Conservation (phyloP, 2,329 filamentous ascomycete genomes). For the Penicillium sp. region DNA sequence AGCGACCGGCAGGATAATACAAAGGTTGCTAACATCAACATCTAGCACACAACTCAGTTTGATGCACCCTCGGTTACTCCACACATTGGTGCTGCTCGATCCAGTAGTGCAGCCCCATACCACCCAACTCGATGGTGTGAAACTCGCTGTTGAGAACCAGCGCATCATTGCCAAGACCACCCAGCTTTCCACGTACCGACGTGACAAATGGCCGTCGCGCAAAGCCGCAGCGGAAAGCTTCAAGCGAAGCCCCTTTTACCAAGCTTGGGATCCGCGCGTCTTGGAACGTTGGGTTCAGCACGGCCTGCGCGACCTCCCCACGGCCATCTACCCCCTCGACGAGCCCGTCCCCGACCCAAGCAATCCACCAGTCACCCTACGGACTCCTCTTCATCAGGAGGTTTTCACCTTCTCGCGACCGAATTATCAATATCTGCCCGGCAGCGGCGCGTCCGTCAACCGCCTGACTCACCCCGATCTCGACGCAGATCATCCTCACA, state of each 20-base stretch:
- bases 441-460: slow-evolving; percentile 33
- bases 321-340: slow-evolving; percentile 39
- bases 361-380: slow-evolving; percentile 56
- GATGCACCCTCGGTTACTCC: slow-evolving; percentile 74
- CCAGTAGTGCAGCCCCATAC: slow-evolving; percentile 61
- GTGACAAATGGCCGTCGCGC: slow-evolving; percentile 76
- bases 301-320: slow-evolving; percentile 71
- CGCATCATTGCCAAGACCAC: slow-evolving; percentile 33
- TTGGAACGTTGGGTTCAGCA: slow-evolving; percentile 66
- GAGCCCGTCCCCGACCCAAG: slow-evolving; percentile 8
- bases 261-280: slow-evolving; percentile 73
- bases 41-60: slow-evolving; percentile 58
- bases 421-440: slow-evolving; percentile 55
- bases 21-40: slow-evolving; percentile 3
- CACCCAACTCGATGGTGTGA: slow-evolving; percentile 35
- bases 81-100: slow-evolving; percentile 71
- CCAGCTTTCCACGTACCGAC: slow-evolving; percentile 61
- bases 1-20: no score
- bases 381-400: slow-evolving; percentile 83
- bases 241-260: slow-evolving; percentile 66
- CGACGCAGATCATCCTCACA: slow-evolving; percentile 26
- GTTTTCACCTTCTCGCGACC: slow-evolving; percentile 52
- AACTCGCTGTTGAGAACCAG: slow-evolving; percentile 20
- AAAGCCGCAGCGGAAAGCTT: slow-evolving; percentile 63
- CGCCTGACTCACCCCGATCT: slow-evolving; percentile 45